A percentile compares a stretch with the other conserved stretches of the same genome.
Evolutionary conservation across 257 asterid genomes (phyloP).

Genomic region (Solanum chiquidenum): DNA sequence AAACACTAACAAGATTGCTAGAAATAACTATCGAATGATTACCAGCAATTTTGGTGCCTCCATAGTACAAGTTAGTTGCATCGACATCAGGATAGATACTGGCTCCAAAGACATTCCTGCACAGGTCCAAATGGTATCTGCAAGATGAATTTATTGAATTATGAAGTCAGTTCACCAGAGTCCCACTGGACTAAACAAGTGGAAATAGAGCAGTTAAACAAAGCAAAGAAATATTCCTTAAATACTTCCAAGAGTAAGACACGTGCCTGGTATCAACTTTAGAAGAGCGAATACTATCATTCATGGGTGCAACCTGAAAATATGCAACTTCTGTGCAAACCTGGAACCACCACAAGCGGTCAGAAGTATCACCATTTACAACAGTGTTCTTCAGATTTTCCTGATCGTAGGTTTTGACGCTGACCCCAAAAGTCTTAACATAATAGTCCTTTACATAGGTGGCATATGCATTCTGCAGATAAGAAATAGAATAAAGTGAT

Average conservation of each 20-base stretch:
- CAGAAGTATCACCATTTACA: slow-evolving; percentile 27
- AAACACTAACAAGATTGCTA: not conserved
- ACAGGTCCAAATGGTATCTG: slow-evolving; percentile 94
- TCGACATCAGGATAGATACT: slow-evolving; percentile 68
- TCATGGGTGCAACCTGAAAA: slow-evolving; percentile 92
- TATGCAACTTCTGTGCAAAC: slow-evolving; percentile 97
- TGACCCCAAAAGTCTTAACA: slow-evolving; percentile 33
- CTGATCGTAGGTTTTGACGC: slow-evolving; percentile 65
- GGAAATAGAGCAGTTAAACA: not conserved
- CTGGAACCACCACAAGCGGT: slow-evolving; percentile 99
- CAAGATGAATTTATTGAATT: slow-evolving; percentile 4
- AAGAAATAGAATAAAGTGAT: not conserved
- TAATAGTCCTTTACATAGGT: slow-evolving; percentile 58
- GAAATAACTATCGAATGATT: slow-evolving; percentile 6
- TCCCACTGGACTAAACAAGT: not conserved
- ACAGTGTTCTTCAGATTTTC: slow-evolving; percentile 47
- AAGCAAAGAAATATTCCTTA: not conserved
- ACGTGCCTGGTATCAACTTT: slow-evolving; percentile 65
- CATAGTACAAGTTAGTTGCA: slow-evolving; percentile 79
- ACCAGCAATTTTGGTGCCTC: slow-evolving; percentile 89
- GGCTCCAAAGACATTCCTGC: slow-evolving; percentile 79
- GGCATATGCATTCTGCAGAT: slow-evolving; percentile 84
- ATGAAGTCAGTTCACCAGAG: not conserved
- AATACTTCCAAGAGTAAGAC: not conserved
- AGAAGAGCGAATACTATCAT: slow-evolving; percentile 85